Base-by-base conservation (phyloP, 768 basidiomycete species). In the Postia placenta region DNA sequence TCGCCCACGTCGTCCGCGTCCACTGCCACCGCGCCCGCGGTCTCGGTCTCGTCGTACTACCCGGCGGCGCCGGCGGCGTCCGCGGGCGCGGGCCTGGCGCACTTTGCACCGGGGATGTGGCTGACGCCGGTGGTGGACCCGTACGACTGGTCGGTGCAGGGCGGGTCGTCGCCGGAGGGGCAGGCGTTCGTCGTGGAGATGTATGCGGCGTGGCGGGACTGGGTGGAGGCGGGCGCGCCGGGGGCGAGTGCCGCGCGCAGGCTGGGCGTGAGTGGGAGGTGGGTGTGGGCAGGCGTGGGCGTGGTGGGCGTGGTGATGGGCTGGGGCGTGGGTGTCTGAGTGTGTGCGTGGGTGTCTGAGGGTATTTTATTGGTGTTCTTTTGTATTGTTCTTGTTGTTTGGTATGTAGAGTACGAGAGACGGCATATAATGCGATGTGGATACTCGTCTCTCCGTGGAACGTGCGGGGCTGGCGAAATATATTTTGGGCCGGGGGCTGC, bases 111-210 rank as follows among this genome's bases (percentile, higher is more conserved):
- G 7, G 67, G 80, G 33, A 83, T 87, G 2, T 87, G 84, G 81
- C 65, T 91, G 22, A 71, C 68, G 4, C 87, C 87, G 4, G 88
- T 92, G 15, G 87, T 87, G 2, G 71, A 94, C 59, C 91, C 92
- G 0, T 62, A 84, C 46, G 61, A 69, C 1, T 82, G 73, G 57
- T 67, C 69, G 0, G 11, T 53, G 1, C 49, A 76, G 51, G 83
- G 85, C 0, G 50, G 64, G 0, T 19, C 78, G 17, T 87, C 85
- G 51, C 78, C 91, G 1, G 92, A 94, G 63, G 82, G 74, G 0
- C 75, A 93, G 67, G 87, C 85, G 5, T 94, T 94, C 63, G 78
- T 87, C 11, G 63, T 93, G 4, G 73, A 82, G 59, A 72, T 92
- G 66, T 73, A 90, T 50, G 76, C 87, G 0, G 85, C 86, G 3